Conservation (phyloP, 1,139 yeast species). For the Suhomyces kunorum region DNA sequence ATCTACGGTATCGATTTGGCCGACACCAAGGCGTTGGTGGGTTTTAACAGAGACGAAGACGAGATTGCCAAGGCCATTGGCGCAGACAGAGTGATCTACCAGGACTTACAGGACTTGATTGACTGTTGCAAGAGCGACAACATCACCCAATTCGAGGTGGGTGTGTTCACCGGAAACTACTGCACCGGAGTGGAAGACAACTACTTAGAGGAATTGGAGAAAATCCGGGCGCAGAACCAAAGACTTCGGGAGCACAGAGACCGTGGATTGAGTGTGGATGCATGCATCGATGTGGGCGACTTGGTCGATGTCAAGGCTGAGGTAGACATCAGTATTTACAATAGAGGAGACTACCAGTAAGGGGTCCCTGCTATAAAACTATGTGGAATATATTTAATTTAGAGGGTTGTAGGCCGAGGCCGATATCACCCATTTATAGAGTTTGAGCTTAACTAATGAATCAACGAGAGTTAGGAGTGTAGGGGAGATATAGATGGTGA, state of each 20-base stretch:
- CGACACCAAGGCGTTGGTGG: constrained; percentile 91
- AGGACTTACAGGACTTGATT: constrained; percentile 76
- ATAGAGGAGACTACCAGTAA: constrained; percentile 70
- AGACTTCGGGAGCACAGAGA: constrained; percentile 49
- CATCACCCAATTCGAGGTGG: constrained; percentile 79
- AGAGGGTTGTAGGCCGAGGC: constrained; percentile 2
- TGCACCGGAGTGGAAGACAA: constrained; percentile 88
- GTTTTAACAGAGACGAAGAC: constrained; percentile 71
- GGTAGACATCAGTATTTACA: constrained; percentile 86
- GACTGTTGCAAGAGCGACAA: constrained; percentile 68
- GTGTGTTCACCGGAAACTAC: constrained; percentile 95
- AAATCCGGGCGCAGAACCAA: constrained; percentile 79
- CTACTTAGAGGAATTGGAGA: constrained; percentile 79
- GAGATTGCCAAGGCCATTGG: constrained; percentile 81
- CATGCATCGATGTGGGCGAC: constrained; percentile 48
- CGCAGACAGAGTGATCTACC: constrained; percentile 90
- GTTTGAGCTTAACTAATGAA: not conserved
- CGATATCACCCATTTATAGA: not conserved
- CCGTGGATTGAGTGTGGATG: constrained; percentile 45
- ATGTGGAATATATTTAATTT: not conserved
- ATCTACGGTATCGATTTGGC: constrained; percentile 97
- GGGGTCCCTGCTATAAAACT: not conserved
- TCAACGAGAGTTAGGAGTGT: not conserved
- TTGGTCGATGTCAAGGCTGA: constrained; percentile 78
- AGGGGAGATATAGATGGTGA: too few species aligned